Percentiles rank a stretch among this genome's conserved stretches.
These are phyloP conservation scores for Carex sylvatica DNA, from an alignment of 202 grass and related monocot species.

Conservation along the genomic window DNA sequence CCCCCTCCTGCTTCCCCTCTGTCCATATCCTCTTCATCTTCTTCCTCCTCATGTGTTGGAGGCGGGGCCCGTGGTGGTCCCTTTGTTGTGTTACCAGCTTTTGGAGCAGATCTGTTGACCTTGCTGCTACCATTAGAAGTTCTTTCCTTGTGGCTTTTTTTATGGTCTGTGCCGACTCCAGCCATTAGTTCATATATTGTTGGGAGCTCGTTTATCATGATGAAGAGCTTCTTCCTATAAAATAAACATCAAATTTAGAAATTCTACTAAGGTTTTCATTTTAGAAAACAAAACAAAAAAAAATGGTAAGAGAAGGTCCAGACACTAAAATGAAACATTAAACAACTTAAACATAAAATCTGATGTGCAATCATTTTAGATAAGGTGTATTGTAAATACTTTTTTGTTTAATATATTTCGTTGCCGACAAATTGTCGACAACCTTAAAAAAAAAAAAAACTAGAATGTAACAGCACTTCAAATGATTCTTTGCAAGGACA, in stretches of 20 bases:
- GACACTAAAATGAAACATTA: not conserved
- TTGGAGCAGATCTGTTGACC: conserved; percentile 36
- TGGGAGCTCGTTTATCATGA: conserved; percentile 56
- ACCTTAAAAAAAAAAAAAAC: too few relatives aligned
- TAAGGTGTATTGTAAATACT: too few relatives aligned
- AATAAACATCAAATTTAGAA: conserved; percentile 16
- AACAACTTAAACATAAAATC: not conserved
- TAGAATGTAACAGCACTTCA: not conserved
- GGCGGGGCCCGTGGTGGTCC: not conserved
- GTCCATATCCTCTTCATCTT: not conserved
- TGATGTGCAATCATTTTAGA: not conserved
- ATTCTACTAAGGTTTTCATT: not conserved
- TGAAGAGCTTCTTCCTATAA: conserved; percentile 58
- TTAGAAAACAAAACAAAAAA: not conserved
- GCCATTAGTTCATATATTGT: conserved; percentile 55
- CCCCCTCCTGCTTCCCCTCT: conserved; percentile 20
- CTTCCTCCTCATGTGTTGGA: not conserved
- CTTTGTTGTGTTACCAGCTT: conserved; percentile 27
- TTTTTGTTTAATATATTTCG: too few relatives aligned
- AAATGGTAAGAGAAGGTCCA: not conserved
- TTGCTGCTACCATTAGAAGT: conserved; percentile 22
- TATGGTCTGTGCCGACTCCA: conserved; percentile 23
- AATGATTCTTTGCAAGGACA: not conserved
- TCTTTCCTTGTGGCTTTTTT: conserved; percentile 33
- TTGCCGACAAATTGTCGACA: too few relatives aligned